phyloP scores from a whole-genome alignment of 306 rosid genomes.

The Cercis canadensis region DNA sequence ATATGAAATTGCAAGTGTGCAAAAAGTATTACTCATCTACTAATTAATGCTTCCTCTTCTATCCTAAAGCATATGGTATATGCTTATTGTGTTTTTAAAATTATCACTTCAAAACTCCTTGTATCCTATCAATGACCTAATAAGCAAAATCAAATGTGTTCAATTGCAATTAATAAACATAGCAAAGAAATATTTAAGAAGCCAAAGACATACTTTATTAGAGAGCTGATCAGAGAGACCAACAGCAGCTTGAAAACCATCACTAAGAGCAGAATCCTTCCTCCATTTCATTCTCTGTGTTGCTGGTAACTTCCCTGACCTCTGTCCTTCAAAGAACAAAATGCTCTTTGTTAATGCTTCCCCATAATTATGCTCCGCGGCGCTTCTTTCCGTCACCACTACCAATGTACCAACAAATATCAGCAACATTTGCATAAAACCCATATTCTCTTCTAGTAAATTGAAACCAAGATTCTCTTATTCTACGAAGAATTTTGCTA shows the following conservation, averaged over 20 bases:
- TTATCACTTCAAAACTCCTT: too few relatives aligned
- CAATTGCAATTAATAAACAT: too few relatives aligned
- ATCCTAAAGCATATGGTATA: too few relatives aligned
- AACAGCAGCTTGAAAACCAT: slow-evolving; percentile 45
- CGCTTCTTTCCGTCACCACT: slow-evolving; percentile 13
- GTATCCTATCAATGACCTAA: too few relatives aligned
- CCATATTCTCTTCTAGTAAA: neutral
- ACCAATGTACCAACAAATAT: neutral
- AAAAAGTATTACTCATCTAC: too few relatives aligned
- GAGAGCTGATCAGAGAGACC: neutral
- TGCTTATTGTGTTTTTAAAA: too few relatives aligned
- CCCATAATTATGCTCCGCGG: slow-evolving; percentile 44
- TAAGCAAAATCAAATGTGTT: neutral
- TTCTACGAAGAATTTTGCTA: neutral
- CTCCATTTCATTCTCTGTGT: slow-evolving; percentile 61
- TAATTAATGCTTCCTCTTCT: too few relatives aligned
- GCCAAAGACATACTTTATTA: slow-evolving; percentile 4
- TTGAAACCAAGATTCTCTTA: neutral
- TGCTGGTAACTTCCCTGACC: slow-evolving; percentile 61
- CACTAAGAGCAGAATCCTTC: slow-evolving; percentile 54
- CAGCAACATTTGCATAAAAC: slow-evolving; percentile 6
- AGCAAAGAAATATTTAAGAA: too few relatives aligned
- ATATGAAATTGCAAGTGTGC: too few relatives aligned
- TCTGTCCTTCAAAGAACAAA: slow-evolving; percentile 64
- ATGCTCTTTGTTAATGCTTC: slow-evolving; percentile 61